Evolutionary conservation across 768 basidiomycete genomes (phyloP).

Genomic region (Boletus subparvulus): DNA sequence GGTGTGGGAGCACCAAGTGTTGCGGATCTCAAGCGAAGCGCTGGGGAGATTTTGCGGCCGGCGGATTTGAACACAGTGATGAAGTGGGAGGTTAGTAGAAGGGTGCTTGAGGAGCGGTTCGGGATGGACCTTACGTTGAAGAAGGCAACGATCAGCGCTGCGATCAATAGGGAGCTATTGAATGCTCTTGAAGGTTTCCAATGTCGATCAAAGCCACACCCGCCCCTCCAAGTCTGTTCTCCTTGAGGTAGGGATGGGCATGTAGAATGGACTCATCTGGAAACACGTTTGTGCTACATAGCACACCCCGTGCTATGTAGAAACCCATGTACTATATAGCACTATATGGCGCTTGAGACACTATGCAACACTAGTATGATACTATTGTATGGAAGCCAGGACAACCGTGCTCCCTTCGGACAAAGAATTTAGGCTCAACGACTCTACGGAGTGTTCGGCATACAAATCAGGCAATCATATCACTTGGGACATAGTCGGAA

Average conservation of each 20-base stretch:
- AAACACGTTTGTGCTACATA: no score
- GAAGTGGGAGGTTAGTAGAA: conserved; percentile 87
- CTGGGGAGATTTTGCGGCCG: conserved; percentile 66
- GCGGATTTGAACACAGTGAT: conserved; percentile 91
- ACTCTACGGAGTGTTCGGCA: no score
- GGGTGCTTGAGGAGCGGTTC: conserved; percentile 78
- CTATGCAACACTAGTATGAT: no score
- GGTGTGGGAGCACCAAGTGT: conserved; percentile 56
- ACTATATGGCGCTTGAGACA: no score
- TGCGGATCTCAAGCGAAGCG: conserved; percentile 68
- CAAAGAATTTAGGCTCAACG: no score
- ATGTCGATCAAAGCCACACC: no score
- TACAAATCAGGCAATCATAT: no score
- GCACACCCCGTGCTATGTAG: no score
- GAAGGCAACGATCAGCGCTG: conserved; percentile 72
- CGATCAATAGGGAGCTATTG: conserved; percentile 71
- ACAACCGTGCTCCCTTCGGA: no score
- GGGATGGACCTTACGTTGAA: conserved; percentile 72
- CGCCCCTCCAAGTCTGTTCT: background rate
- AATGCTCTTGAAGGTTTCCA: conserved; percentile 32
- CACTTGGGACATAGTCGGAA: no score
- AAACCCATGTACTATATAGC: no score
- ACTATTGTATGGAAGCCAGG: no score
- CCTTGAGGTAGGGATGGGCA: conserved; percentile 5
- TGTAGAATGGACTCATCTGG: conserved; percentile 23